Conservation (phyloP, 2,329 filamentous ascomycete genomes). For the Xylaria sp. region DNA sequence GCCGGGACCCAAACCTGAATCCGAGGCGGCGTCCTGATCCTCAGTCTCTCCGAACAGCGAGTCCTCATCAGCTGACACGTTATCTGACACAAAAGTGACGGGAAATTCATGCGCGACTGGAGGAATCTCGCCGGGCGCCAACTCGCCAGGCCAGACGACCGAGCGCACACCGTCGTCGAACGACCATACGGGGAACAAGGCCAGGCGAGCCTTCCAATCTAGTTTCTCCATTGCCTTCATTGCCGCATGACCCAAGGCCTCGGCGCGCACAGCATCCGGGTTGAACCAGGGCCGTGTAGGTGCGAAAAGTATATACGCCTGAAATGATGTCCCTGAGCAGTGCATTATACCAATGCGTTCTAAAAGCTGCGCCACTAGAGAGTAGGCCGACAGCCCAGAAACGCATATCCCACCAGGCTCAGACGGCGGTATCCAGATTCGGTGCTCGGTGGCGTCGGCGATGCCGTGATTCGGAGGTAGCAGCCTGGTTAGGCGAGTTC, state of each 20-base stretch:
- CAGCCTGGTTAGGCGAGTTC: not conserved
- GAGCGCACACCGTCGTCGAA: not conserved
- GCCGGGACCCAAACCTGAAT: not conserved
- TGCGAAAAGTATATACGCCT: not conserved
- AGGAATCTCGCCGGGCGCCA: not conserved
- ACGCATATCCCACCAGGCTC: not conserved
- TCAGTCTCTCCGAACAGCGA: not conserved
- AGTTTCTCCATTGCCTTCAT: slow-evolving; percentile 16
- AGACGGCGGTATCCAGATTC: slow-evolving; percentile 9
- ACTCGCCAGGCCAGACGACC: not conserved
- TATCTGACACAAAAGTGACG: not conserved
- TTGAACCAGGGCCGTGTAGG: slow-evolving; percentile 26
- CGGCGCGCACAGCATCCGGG: slow-evolving; percentile 21
- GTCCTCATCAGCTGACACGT: not conserved
- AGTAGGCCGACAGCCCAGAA: slow-evolving; percentile 16
- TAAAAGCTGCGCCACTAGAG: slow-evolving; percentile 15
- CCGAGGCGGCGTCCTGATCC: not conserved
- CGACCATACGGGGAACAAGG: slow-evolving; percentile 10
- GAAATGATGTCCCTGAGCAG: not conserved
- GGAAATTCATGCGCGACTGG: not conserved
- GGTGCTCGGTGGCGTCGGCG: not conserved
- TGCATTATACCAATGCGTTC: slow-evolving; percentile 19
- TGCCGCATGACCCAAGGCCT: slow-evolving; percentile 22
- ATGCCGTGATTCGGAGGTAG: not conserved
- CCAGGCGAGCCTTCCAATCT: slow-evolving; percentile 24